Percentiles rank a stretch among this genome's conserved stretches.
These are phyloP conservation scores for Globisporangium paroecandrum DNA, from an alignment of 352 stramenopile species.

Conservation along the genomic window DNA sequence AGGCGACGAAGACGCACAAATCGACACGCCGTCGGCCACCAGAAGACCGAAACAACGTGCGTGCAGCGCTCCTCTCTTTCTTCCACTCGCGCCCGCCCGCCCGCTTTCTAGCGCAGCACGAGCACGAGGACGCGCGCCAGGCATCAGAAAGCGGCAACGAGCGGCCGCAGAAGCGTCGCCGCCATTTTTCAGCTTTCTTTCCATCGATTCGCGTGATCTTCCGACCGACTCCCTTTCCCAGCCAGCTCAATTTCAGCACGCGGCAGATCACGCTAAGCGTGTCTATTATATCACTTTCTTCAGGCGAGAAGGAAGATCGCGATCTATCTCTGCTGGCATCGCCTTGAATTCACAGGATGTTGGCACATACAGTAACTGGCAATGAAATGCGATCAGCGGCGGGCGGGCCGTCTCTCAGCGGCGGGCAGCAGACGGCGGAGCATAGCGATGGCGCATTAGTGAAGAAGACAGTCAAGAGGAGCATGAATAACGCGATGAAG, in stretches of 20 bases:
- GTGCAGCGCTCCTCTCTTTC: not conserved
- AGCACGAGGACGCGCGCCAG: not conserved
- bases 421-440: conserved; percentile 11
- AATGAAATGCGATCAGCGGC: not conserved
- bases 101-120: not conserved
- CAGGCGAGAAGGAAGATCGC: not conserved
- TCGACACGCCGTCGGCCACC: not conserved
- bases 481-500: not conserved
- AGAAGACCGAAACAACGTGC: not conserved
- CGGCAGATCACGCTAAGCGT: not conserved
- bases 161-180: not conserved
- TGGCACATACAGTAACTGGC: conserved; percentile 8
- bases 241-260: not conserved
- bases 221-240: not conserved
- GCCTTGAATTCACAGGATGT: conserved; percentile 16
- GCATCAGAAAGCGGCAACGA: not conserved
- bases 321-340: not conserved
- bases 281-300: not conserved
- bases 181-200: not conserved
- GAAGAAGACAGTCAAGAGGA: not conserved
- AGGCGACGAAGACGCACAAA: not conserved
- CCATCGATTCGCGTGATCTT: not conserved
- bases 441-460: not conserved
- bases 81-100: not conserved
- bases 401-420: not conserved